Evolutionary conservation across 139 green algal species (phyloP).

Genomic region (Volvox reticuliferus): DNA sequence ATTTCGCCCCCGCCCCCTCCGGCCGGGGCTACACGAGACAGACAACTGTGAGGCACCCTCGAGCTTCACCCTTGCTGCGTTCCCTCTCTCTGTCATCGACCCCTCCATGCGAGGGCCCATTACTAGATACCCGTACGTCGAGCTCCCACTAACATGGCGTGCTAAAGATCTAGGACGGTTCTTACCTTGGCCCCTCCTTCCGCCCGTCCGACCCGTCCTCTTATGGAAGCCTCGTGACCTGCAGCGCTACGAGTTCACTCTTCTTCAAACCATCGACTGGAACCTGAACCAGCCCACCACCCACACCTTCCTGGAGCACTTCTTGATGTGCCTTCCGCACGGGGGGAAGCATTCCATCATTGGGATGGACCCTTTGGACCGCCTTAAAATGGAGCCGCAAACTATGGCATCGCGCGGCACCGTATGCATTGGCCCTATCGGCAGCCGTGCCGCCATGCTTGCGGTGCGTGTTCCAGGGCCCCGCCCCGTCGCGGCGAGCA

Average conservation of each 20-base stretch:
- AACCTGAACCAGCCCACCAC: neutral
- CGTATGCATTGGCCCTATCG: neutral
- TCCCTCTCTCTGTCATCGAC: too few species aligned
- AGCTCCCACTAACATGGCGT: too few species aligned
- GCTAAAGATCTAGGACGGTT: too few species aligned
- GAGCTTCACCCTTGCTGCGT: too few species aligned
- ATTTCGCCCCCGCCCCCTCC: too few species aligned
- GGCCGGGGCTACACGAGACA: too few species aligned
- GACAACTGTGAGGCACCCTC: too few species aligned
- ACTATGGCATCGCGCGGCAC: neutral
- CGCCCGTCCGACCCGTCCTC: too few species aligned
- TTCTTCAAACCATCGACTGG: constrained; percentile 32
- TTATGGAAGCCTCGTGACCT: neutral
- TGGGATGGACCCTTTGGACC: neutral
- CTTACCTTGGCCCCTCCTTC: too few species aligned
- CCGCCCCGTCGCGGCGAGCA: neutral
- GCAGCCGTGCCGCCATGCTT: neutral
- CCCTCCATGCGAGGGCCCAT: too few species aligned
- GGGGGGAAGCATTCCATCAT: neutral
- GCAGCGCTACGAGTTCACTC: neutral
- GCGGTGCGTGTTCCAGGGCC: neutral
- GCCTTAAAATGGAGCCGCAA: neutral
- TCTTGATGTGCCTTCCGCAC: neutral
- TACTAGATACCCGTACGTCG: too few species aligned
- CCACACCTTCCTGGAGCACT: constrained; percentile 28